Evolutionary conservation across 805 yeast genomes (phyloP), one percentile per base, ranked within the genome.

Genomic region (Zygosaccharomyces gambellarensis): DNA sequence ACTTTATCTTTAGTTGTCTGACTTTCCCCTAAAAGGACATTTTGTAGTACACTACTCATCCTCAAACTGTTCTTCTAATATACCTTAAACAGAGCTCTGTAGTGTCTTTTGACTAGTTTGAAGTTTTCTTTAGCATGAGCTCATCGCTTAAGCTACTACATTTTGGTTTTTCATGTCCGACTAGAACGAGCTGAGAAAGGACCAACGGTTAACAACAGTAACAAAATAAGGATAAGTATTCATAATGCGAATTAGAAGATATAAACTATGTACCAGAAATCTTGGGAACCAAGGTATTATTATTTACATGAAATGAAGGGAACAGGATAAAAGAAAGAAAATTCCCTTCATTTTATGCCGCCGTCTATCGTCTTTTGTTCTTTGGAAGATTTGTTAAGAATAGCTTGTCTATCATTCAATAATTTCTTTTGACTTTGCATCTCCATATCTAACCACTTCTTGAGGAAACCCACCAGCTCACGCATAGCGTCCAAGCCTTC

Each of bases 401-500:
- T n/a, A n/a, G 39, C 22, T 28, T 29, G 27, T 46, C 44, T 21
- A 25, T 21, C 22, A 40, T 30, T 42, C 12, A 42, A 17, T 28
- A 29, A 11, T 30, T 42, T 42, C 17, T 31, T 17, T 12, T 25
- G 23, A 25, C 25, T 46, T 39, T 42, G 40, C 46, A 49, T 50
- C 45, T 58, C 62, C 25, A 44, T 39, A 21, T 53, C 48, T 9
- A 55, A 45, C 66, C 65, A 62, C 31, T 52, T 52, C 31, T 50
- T 45, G n/a, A 63, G 25, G 46, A 59, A 54, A 22, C 38, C 43
- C 23, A 43, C 38, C 22, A 53, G 42, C 17, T 45, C 39, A 23
- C 51, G 49, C 50, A 59, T 54, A 22, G 54, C 58, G 17, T 58
- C 54, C 22, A 62, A 50, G 1, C 64, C 66, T n/a, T 59, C 52